A percentile compares a stretch with the other conserved stretches of the same genome.
Evolutionary conservation across 2,329 filamentous ascomycete species (phyloP).

Genomic region (Kalaharituber pfeilii): DNA sequence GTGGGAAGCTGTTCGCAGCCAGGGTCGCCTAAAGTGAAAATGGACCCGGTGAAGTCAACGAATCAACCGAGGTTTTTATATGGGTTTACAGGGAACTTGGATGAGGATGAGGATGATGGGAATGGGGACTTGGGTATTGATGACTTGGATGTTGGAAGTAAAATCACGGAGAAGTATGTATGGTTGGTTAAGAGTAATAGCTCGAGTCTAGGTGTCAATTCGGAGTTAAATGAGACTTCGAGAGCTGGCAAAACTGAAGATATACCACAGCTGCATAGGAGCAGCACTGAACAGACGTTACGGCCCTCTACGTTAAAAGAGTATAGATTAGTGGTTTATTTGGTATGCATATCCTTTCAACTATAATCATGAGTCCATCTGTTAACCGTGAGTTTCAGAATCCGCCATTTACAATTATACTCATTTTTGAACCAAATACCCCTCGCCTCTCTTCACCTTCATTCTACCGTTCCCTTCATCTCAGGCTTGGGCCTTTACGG

Average conservation of each 20-base stretch:
- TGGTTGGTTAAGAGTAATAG: conserved; percentile 7
- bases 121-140: neutral
- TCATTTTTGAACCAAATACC: conserved; percentile 49
- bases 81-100: conserved; percentile 13
- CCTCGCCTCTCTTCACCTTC: conserved; percentile 39
- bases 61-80: neutral
- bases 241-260: too few relatives aligned
- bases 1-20: neutral
- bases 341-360: too few relatives aligned
- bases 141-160: neutral
- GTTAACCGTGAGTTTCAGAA: too few relatives aligned
- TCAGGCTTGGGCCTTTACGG: neutral
- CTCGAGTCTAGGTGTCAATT: too few relatives aligned
- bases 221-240: too few relatives aligned
- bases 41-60: neutral
- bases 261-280: neutral
- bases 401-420: conserved; percentile 57
- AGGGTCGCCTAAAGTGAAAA: neutral
- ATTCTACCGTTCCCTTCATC: conserved; percentile 38
- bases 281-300: neutral
- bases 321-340: too few relatives aligned
- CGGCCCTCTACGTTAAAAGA: conserved; percentile 13
- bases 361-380: too few relatives aligned
- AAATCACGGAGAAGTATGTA: conserved; percentile 15
- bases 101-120: conserved; percentile 10